Evolutionary conservation across 1,284 basidiomycete species (phyloP), one percentile per base, ranked within the genome.

Genomic region (Athelia psychrophila): DNA sequence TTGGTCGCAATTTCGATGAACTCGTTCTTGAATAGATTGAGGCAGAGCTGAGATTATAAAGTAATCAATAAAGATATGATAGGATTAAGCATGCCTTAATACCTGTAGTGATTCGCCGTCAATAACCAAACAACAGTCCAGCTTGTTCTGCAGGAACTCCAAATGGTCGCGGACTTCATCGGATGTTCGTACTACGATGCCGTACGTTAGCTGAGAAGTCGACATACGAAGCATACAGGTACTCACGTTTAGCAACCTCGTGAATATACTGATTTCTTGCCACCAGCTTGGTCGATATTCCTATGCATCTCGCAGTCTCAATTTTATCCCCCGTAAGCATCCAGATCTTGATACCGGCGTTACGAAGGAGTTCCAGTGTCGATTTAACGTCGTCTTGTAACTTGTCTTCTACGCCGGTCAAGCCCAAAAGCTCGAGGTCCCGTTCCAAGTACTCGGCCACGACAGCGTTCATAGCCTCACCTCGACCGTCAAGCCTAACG

Each of bases 251-350:
- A 2, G 96, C 83, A 24, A 98, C 90, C 64, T 98, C 95, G 62
- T 98, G 95, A 32, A 99, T 97, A 66, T 98, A 98, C 68, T 99
- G 97, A 63, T 95, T 95, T 59, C 97, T 79, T 16, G 93, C 90
- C 0, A 99, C 96, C 22, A 99, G 77, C 67, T 98, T 99, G 25
- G 93, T 97, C 33, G 94, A 98, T 56, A 98, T 95, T 1, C 96
- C 95, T 61, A 99, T 99, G 70, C 95, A 98, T 27, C 95, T 91
- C 6, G 97, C 97, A 2, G 97, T 99, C 76, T 99, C 97, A 56
- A 99, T 95, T 76, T 99, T 99, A 73, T 99, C 97, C 0, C 97
- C 97, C 0, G 97, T 99, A 61, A 99, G 76, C 97, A 99, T 99
- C 97, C 97, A 99, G 51, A 99, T 98, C 77, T 94, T 98, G 71